A percentile compares a stretch with the other conserved stretches of the same genome.
These are phyloP conservation scores for Jatropha multifida DNA, from an alignment of 441 rosid species.

Conservation along the genomic window DNA sequence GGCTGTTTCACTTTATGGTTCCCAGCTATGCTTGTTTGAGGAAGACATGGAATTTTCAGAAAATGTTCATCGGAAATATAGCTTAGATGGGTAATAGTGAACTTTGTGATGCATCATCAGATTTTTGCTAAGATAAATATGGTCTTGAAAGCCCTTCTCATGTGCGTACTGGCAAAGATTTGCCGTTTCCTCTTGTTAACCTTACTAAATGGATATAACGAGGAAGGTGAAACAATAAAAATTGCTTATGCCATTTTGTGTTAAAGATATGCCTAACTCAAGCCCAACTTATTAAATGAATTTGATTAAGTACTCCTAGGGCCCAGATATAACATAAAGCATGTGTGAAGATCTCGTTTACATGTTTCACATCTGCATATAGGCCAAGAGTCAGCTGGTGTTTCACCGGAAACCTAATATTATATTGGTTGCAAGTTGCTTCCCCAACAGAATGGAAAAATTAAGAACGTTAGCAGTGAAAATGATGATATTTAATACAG, in stretches of 20 bases:
- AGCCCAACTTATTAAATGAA: too few relatives aligned
- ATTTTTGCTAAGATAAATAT: too few relatives aligned
- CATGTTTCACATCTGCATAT: background rate
- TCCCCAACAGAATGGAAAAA: too few relatives aligned
- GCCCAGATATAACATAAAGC: background rate
- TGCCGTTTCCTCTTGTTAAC: background rate
- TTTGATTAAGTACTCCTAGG: too few relatives aligned
- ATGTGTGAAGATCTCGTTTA: background rate
- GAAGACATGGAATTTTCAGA: background rate
- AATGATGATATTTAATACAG: too few relatives aligned
- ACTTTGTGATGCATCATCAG: background rate
- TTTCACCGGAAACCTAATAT: too few relatives aligned
- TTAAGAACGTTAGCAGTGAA: too few relatives aligned
- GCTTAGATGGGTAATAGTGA: background rate
- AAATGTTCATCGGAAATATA: background rate
- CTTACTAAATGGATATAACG: too few relatives aligned
- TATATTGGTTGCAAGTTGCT: background rate
- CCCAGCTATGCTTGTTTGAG: background rate
- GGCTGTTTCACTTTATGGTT: background rate
- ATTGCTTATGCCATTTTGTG: too few relatives aligned
- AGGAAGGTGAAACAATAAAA: too few relatives aligned
- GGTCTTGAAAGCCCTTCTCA: background rate
- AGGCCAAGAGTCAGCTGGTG: background rate
- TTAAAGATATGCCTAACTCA: too few relatives aligned
- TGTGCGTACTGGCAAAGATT: background rate